Base-by-base conservation (phyloP, 148 eudicot genomes). In the Selenicereus undatus region DNA sequence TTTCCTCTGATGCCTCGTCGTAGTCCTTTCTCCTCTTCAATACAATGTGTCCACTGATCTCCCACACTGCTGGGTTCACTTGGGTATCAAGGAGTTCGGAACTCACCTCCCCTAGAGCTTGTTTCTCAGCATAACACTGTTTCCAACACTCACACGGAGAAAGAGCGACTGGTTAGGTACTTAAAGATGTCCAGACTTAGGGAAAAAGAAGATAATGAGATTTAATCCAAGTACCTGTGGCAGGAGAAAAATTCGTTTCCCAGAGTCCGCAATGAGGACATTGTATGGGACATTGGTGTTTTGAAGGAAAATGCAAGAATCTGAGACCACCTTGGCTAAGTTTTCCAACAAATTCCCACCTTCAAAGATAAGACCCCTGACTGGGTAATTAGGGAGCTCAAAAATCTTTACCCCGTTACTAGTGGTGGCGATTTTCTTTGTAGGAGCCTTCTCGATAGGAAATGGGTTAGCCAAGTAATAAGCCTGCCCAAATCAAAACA, bases 11-110 rank as follows among this genome's bases (percentile, higher is more conserved):
- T 18, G 99, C 99, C 78, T 88, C 98, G 9, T 93, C 95, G 11
- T 87, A 96, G 79, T 96, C 99, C 83, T 92, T 81, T 84, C 84
- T 92, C 85, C 97, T 85, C 88, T 96, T 96, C 70, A 96, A 82
- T 32, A 96, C 99, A 87, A 95, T 96, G 79, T 96, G 99, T 48
- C 99, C 99, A 48, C 99, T 93, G 42, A 96, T 96, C 86, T 96
- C 98, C 99, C 99, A 96, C 65, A 92, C 99, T 24, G 99, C 99
- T 16, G 99, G 99, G 82, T 96, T 96, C 84, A 96, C 99, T 86
- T 96, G 99, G 71, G 99, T 93, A 45, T 92, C 98, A 24, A 96
- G 90, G 75, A 93, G 86, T 82, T 96, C 97, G 0, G 90, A 64
- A 32, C 86, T 89, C 39, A 96, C 98, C 84, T 93, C 97, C 6